Evolutionary conservation across 495 filamentous ascomycete species (phyloP), one percentile per base, ranked within the genome.

Genomic region (Daldinia caldariorum): DNA sequence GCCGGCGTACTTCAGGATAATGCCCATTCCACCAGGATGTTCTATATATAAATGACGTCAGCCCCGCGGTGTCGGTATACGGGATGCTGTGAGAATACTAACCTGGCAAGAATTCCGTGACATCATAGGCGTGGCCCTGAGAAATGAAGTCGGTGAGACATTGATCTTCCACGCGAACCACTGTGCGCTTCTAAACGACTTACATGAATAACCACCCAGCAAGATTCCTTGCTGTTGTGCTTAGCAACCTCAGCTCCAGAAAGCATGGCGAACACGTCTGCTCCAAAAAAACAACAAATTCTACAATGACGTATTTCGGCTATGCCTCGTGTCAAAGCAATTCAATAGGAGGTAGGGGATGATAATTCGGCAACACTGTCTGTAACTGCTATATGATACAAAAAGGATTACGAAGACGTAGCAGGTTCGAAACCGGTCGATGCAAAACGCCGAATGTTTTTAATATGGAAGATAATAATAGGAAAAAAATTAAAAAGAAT

Each of bases 1-100:
- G 41, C 93, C 92, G 5, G 92, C 93, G 80, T 92, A 92, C 74
- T 92, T 92, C 60, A 97, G 83, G 66, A 97, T 94, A 66, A 94
- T 91, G 60, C 87, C 86, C 38, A 84, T 81, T 0, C 93, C 93
- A 10, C 93, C 93, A 3, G 93, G 93, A 71, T 94, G 91, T 69
- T 90, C 86, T 79, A 83, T 73, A 8, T 79, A 41, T 57, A 35
- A 78, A 26, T n/a, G n/a, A n/a, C n/a, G 50, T 72, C 14, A 73
- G 41, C 57, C 10, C 26, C 20, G 3, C 6, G 60, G 39, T 7
- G 32, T 20, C 18, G 29, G n/a, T 3, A 29, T 34, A 16, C 38
- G 16, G 13, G 6, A 18, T 20, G 20, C 9, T 4, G 35, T 43
- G 35, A 54, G 34, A 3, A 3, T 56, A 70, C 75, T 70, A 77